Conservation (phyloP, 768 basidiomycete genomes). For the Amanita muscaria region DNA sequence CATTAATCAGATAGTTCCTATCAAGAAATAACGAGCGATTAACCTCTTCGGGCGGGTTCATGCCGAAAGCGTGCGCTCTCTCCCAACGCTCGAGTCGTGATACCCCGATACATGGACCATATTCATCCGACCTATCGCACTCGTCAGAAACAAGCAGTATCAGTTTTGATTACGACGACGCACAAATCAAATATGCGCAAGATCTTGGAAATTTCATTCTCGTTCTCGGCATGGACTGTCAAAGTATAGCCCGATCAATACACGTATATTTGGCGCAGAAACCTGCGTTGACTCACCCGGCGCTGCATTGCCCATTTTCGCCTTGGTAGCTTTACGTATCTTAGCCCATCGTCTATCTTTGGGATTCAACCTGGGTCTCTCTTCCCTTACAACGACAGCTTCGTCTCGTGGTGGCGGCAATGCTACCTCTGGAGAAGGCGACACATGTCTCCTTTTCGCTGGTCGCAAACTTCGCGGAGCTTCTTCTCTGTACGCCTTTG, state of each 20-base stretch:
- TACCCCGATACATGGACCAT: conserved; percentile 72
- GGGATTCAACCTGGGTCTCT: conserved; percentile 33
- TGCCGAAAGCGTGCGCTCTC: conserved; percentile 66
- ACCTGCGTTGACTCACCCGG: conserved; percentile 46
- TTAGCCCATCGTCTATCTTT: conserved; percentile 45
- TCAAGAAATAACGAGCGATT: conserved; percentile 15
- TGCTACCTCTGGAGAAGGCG: conserved; percentile 1
- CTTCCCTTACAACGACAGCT: conserved; percentile 15
- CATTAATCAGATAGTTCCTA: not conserved
- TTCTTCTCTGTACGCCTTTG: not conserved
- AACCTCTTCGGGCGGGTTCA: conserved; percentile 76
- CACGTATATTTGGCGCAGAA: not conserved
- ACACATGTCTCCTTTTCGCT: conserved; percentile 4
- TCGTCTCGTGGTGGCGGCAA: not conserved
- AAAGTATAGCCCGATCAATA: not conserved
- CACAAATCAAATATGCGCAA: conserved; percentile 77
- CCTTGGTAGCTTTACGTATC: conserved; percentile 36
- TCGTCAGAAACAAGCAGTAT: conserved; percentile 6
- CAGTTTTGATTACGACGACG: too few relatives aligned
- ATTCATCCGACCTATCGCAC: conserved; percentile 57
- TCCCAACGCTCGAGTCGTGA: conserved; percentile 86
- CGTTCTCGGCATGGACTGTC: conserved; percentile 56
- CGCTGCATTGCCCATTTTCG: conserved; percentile 44
- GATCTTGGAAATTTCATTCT: conserved; percentile 61
- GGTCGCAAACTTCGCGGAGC: not conserved